Evolutionary conservation across 129 eudicot genomes (phyloP), one percentile per base, ranked within the genome.

Genomic region (Rutidosis leptorrhynchoides): DNA sequence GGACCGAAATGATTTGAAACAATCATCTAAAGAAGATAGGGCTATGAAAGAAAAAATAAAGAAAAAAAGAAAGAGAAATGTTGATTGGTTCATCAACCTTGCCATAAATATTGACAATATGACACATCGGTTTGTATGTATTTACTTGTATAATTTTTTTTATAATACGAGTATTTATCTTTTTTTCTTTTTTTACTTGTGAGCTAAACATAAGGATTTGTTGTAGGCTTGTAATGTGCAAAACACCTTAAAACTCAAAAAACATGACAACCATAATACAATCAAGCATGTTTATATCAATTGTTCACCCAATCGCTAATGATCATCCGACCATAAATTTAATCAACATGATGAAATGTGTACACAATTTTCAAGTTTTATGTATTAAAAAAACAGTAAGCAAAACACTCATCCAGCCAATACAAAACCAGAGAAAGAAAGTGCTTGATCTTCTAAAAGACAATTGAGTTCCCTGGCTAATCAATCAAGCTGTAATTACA

Each of bases 401-500:
- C 69, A 40, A 62, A 70, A 71, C 75, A 62, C 76, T 71, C 62
- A 30, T 53, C 61, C 74, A 75, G 74, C 79, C 49, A 69, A 67
- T 61, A 67, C 61, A 58, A 67, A 74, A 74, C 68, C 74, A 67
- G 69, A 74, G 63, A 60, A 67, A 48, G 3, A 9, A 51, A 30
- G 60, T 11, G 51, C 49, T 73, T 21, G 19, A 58, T 17, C 37
- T 71, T 71, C 49, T 61, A 67, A 35, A 73, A 52, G 42, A 49
- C 61, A 56, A 22, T 23, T 5, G 45, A 17, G n/a, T 37, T 73
- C 59, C 55, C 79, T 23, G 68, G 68, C 68, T 75, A 58, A 59
- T 75, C 64, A 58, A 59, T 75, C 64, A 65, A 52, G 60, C 77
- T 40, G 74, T 78, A 78, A 52, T 78, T 72, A 78, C 82, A 78